Conservation (phyloP, 768 basidiomycete species). For the Paxillus involutus region DNA sequence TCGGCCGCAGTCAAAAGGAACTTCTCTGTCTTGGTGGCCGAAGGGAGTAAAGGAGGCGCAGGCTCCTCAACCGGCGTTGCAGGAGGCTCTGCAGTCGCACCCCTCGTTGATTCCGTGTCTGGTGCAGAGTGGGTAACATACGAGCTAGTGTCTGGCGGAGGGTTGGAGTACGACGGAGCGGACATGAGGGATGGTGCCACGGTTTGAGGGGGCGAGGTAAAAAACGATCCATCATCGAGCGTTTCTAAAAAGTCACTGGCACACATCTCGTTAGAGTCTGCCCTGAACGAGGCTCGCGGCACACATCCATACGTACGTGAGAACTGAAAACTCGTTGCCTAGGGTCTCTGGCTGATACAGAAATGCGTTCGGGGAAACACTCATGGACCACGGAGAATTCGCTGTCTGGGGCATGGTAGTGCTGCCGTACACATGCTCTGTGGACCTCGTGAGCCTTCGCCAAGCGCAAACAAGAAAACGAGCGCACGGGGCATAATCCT, state of each 20-base stretch:
- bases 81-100: conserved; percentile 20
- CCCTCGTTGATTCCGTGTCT: conserved; percentile 21
- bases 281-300: not conserved
- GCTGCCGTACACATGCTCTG: conserved; percentile 25
- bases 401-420: conserved; percentile 24
- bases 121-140: conserved; percentile 16
- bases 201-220: conserved; percentile 55
- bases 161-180: conserved; percentile 30
- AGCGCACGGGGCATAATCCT: conserved; percentile 29
- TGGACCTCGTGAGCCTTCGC: not conserved
- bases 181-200: conserved; percentile 51
- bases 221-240: conserved; percentile 81
- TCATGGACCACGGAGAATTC: conserved; percentile 55
- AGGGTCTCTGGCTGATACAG: conserved; percentile 72
- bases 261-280: not conserved
- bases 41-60: conserved; percentile 57
- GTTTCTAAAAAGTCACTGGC: conserved; percentile 85
- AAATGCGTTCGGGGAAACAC: conserved; percentile 49
- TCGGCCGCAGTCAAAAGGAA: conserved; percentile 95
- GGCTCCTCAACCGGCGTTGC: conserved; percentile 37
- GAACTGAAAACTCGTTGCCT: conserved; percentile 80
- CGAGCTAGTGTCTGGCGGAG: conserved; percentile 7
- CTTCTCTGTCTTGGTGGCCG: conserved; percentile 79
- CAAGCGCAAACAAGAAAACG: not conserved
- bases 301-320: conserved; percentile 53